A percentile compares a stretch with the other conserved stretches of the same genome.
phyloP scores from a whole-genome alignment of 495 filamentous ascomycete genomes.

The Neurospora sp. region DNA sequence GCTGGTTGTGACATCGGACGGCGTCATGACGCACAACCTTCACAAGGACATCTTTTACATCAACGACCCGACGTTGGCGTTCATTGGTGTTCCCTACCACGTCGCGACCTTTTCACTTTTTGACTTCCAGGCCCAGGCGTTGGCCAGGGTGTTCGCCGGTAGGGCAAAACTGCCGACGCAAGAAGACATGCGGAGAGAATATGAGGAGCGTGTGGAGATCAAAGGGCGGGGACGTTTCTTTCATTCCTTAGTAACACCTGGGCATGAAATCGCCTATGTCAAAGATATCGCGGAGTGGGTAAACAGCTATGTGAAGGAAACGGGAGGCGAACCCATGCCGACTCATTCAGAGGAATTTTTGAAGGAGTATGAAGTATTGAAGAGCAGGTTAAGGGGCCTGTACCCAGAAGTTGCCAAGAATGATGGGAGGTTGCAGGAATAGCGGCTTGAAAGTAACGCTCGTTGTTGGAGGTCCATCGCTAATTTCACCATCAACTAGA shows the following conservation, averaged over 20 bases:
- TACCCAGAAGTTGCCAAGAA: not conserved
- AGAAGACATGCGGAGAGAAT: constrained; percentile 43
- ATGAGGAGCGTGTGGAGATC: constrained; percentile 28
- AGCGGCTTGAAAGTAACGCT: not conserved
- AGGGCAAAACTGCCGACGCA: constrained; percentile 37
- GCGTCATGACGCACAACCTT: constrained; percentile 55
- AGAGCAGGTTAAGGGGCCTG: constrained; percentile 5
- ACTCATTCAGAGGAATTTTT: constrained; percentile 39
- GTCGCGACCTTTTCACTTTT: constrained; percentile 55
- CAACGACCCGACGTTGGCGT: constrained; percentile 49
- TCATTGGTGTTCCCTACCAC: constrained; percentile 52
- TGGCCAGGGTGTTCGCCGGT: constrained; percentile 46
- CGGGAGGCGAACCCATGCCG: constrained; percentile 26
- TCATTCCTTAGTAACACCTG: constrained; percentile 37
- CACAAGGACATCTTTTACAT: constrained; percentile 62
- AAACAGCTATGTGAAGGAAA: constrained; percentile 27
- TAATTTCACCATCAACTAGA: not conserved
- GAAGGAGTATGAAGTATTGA: constrained; percentile 8
- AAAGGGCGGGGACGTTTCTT: constrained; percentile 45
- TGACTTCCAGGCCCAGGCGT: constrained; percentile 54
- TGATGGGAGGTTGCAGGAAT: not conserved
- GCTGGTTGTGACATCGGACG: constrained; percentile 49
- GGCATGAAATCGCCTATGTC: constrained; percentile 46
- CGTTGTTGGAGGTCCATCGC: not conserved
- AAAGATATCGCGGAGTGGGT: constrained; percentile 43